Base-by-base conservation (phyloP, 768 basidiomycete genomes). In the Jaapia argillacea region DNA sequence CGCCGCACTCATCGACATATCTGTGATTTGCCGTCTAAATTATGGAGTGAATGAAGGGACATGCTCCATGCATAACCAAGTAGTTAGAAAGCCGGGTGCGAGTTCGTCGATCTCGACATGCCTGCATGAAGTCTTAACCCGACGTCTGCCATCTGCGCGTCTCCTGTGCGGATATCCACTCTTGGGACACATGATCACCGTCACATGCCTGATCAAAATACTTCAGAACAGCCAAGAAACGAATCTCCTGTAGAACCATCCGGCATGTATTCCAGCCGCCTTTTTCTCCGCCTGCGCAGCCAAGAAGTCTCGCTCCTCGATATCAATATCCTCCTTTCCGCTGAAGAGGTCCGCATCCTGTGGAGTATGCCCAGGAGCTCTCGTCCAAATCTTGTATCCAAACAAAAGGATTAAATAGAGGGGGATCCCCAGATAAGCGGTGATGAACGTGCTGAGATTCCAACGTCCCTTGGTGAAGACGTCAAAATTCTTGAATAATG, bases 261-360 rank as follows among this genome's bases (percentile, higher is more conserved):
- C 28, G 24, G 36, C 36, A 20, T 24, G 33, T 1, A 10, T 10
- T 10, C 10, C 28, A 33, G 10, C 28, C 10, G 10, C 16, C 28
- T 10, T 16, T 10, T 51, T 53, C 40, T 47, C 42, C 22, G 50
- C 61, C 52, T 80, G 65, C 42, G 67, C 61, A 21, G 60, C 66
- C 46, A 74, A 47, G 50, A 66, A 77, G 44, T 58, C 62, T 49
- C 70, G 63, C 57, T 85, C 79, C 52, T 79, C 80, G 36, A 79
- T 77, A 48, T 82, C 72, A 41, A 84, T 80, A 46, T 69, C 69
- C 24, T 68, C 61, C 48, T 77, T 66, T 14, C 77, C 79, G 6
- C 72, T 72, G 28, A 77, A 58, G 20, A 84, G 68, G 55, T 86
- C 81, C 36, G 79, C 74, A 43, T 77, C 65, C 25, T 65, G 10